Evolutionary conservation across 2,329 filamentous ascomycete species (phyloP).

Genomic region (Dryadomyces quercus-mongolicae): DNA sequence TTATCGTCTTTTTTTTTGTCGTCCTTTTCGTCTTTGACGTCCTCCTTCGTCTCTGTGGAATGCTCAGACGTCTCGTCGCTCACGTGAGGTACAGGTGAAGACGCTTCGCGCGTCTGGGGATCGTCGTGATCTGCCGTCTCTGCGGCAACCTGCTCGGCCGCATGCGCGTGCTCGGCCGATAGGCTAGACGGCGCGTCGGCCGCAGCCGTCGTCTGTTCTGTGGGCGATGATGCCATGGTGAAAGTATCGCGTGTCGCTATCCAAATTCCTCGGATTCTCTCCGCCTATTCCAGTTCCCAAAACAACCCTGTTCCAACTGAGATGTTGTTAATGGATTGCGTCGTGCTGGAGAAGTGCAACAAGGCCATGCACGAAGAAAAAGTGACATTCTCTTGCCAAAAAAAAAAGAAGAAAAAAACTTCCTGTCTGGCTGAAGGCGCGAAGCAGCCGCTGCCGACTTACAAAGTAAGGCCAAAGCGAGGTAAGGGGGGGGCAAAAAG

Average conservation of each 20-base stretch:
- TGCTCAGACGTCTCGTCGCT: too few species aligned
- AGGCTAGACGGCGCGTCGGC: not conserved
- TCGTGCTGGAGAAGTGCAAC: not conserved
- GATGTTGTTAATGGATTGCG: slow-evolving; percentile 2
- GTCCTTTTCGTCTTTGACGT: not conserved
- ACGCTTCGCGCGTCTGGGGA: not conserved
- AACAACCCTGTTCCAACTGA: not conserved
- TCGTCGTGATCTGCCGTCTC: not conserved
- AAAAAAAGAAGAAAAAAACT: not conserved
- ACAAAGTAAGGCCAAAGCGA: not conserved
- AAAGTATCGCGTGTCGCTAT: not conserved
- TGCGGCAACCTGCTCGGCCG: not conserved
- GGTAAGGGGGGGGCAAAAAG: not conserved
- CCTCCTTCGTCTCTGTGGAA: not conserved
- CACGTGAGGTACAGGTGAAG: too few species aligned
- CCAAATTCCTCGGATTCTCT: not conserved
- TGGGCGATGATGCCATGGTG: not conserved
- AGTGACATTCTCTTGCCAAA: not conserved
- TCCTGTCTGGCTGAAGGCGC: not conserved
- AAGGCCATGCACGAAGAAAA: not conserved
- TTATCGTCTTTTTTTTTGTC: not conserved
- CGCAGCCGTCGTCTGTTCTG: not conserved
- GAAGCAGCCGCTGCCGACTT: not conserved
- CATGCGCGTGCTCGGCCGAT: too few species aligned
- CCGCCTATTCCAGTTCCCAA: not conserved